Base-by-base conservation (phyloP, 108 stramenopile genomes). In the Nitzschia palea region DNA sequence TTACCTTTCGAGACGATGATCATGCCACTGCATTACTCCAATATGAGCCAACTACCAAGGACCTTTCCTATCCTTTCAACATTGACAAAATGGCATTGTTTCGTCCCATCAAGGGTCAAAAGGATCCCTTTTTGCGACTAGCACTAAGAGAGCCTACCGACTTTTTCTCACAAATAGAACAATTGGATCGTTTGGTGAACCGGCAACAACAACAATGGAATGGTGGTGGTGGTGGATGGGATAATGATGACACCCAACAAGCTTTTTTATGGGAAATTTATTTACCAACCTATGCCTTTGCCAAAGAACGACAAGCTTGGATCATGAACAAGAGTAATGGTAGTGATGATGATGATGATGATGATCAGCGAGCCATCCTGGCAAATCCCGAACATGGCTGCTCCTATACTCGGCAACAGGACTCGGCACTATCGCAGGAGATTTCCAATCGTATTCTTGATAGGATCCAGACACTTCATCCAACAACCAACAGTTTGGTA, bases 241-340 rank as follows among this genome's bases (percentile, higher is more conserved):
- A 12, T 40, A 6, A 51, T 9, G 5, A n/a, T 23, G 5, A 51
- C 18, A 9, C 17, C 3, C 23, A n/a, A 3, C 54, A n/a, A 32
- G 5, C 31, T 3, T 59, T 59, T 59, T 8, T 59, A 18, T 59
- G 58, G 58, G 58, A 59, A 40, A 22, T 59, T 3, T 40, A 59
- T 22, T 22, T 17, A 20, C 8, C 34, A 20, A 17, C 8, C 6
- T 59, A 28, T 55, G 22, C 4, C 30, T 55, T 23, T 23, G 5
- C 3, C 4, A 5, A 32, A 5, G 9, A 55, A 12, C 28, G 25
- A 12, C 3, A 23, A 5, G 20, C 6, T 9, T 55, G 54, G 54
- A 29, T 55, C 31, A 23, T 6, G 20, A 9, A 55, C 14, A 32
- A 55, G 28, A 14, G 30, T 55, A 28, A 9, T 14, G 10, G 5